These are phyloP conservation scores for Phytophthora vignae DNA, from an alignment of 352 stramenopile species.

Conservation along the genomic window DNA sequence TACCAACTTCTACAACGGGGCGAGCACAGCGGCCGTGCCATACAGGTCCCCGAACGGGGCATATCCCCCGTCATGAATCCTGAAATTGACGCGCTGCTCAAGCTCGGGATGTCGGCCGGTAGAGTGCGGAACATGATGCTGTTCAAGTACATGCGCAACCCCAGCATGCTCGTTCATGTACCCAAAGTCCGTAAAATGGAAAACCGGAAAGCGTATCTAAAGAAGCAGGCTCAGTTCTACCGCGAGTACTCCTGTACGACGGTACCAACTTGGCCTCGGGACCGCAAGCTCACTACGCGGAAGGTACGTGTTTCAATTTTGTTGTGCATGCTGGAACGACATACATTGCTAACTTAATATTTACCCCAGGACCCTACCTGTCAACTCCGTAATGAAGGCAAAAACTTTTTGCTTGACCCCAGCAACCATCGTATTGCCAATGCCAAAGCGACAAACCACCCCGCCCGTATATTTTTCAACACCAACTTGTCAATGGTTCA, in stretches of 20 bases:
- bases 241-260: background rate
- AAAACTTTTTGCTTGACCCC: background rate
- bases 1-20: constrained; percentile 1
- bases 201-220: constrained; percentile 2
- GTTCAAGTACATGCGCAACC: background rate
- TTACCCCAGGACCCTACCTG: background rate
- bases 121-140: constrained; percentile 4
- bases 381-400: background rate
- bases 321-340: background rate
- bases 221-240: background rate
- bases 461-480: background rate
- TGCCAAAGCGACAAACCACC: background rate
- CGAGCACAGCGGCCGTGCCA: background rate
- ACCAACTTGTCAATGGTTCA: background rate
- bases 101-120: background rate
- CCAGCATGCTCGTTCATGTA: background rate
- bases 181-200: background rate
- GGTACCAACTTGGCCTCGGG: background rate
- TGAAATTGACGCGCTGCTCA: background rate
- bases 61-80: background rate
- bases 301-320: background rate
- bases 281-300: background rate
- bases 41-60: background rate
- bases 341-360: background rate
- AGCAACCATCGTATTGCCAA: background rate